Percentiles rank a stretch among this genome's conserved stretches.
These are phyloP conservation scores for Colletotrichum nymphaeae DNA, from an alignment of 2,329 filamentous ascomycete species.

Conservation along the genomic window DNA sequence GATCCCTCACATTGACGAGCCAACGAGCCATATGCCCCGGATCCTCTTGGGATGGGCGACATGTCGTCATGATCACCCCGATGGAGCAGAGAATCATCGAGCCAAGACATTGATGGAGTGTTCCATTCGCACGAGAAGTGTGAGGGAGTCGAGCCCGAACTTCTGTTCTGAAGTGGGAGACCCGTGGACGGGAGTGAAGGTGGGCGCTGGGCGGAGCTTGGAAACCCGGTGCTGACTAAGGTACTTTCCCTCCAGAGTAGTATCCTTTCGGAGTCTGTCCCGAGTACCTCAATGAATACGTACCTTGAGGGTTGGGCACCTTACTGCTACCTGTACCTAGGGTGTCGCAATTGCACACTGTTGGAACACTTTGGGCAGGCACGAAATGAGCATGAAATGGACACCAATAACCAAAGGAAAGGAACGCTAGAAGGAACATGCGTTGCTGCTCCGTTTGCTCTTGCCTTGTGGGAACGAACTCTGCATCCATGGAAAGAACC, in stretches of 20 bases:
- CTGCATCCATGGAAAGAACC: background rate
- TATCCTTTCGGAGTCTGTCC: background rate
- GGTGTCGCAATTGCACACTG: too few relatives aligned
- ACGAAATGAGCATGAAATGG: too few relatives aligned
- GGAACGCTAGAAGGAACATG: slow-evolving; percentile 19
- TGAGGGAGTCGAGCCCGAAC: background rate
- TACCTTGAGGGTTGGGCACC: background rate
- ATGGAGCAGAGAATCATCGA: slow-evolving; percentile 1
- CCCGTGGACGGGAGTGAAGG: too few relatives aligned
- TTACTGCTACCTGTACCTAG: background rate
- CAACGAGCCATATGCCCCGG: background rate
- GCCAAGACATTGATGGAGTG: slow-evolving; percentile 6
- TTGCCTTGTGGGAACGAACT: slow-evolving; percentile 8
- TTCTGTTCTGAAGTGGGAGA: too few relatives aligned
- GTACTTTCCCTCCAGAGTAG: background rate
- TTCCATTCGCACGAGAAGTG: background rate
- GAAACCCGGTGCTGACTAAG: background rate
- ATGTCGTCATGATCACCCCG: slow-evolving; percentile 13
- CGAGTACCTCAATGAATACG: background rate
- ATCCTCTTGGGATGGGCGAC: background rate
- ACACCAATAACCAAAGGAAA: background rate
- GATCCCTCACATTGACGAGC: background rate
- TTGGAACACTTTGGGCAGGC: too few relatives aligned
- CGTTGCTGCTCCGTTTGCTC: background rate
- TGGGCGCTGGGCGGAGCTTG: background rate